These are phyloP conservation scores for Pyrus pyrifolia DNA, from an alignment of 306 rosid genomes.

Conservation along the genomic window DNA sequence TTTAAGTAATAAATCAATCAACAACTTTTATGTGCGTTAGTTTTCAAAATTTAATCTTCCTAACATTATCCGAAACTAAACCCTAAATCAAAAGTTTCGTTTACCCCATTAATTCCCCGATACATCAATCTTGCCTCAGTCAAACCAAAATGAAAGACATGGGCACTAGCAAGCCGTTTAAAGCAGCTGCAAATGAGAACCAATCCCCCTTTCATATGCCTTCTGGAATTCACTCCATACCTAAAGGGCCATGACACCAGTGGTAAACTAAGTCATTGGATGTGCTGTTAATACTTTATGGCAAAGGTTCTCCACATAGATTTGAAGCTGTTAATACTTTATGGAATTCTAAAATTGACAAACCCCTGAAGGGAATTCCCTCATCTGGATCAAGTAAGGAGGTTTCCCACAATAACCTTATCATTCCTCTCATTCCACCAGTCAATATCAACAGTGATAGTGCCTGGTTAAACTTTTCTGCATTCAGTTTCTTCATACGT, in stretches of 20 bases:
- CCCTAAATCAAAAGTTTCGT: too few relatives aligned
- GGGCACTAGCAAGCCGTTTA: too few relatives aligned
- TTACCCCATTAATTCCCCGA: too few relatives aligned
- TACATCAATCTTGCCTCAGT: too few relatives aligned
- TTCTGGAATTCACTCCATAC: conserved; percentile 85
- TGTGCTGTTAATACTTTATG: conserved; percentile 78
- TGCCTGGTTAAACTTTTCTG: conserved; percentile 72
- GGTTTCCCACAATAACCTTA: conserved; percentile 82
- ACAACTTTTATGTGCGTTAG: too few relatives aligned
- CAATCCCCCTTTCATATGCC: conserved; percentile 74
- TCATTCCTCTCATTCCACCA: conserved; percentile 99
- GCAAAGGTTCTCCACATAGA: conserved; percentile 92
- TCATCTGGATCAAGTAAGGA: conserved; percentile 95
- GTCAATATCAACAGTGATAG: conserved; percentile 78
- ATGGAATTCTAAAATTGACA: conserved; percentile 87
- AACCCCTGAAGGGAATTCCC: conserved; percentile 90
- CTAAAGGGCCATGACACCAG: conserved; percentile 98
- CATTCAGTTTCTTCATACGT: conserved; percentile 76
- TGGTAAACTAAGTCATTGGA: conserved; percentile 90
- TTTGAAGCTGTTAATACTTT: conserved; percentile 68
- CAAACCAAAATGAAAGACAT: too few relatives aligned
- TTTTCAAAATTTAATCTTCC: too few relatives aligned
- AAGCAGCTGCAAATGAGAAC: too few relatives aligned
- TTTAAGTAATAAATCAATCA: too few relatives aligned
- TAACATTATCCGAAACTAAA: too few relatives aligned